Base-by-base conservation (phyloP, 192 early-diverging fungal genomes). In the Phycomyces nitens region DNA sequence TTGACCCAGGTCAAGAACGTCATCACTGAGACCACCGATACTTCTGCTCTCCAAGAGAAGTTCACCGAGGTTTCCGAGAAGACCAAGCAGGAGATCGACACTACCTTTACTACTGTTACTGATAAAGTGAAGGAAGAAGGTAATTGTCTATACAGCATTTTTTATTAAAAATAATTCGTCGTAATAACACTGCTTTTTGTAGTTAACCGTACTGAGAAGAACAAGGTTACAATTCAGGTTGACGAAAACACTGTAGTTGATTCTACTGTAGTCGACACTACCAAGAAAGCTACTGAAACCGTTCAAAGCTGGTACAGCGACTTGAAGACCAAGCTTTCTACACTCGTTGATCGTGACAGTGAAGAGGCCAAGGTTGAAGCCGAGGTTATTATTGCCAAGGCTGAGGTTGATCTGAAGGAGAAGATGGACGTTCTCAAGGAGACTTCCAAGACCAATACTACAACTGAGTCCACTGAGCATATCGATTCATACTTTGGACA, bases 1-100 rank as follows among this genome's bases (percentile, higher is more conserved):
- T 52, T 62, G 18, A 52, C 24, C 20, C 26, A 62, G 20, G 47
- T 62, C 18, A 62, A 62, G 60, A 62, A n/a, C 24, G 49, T 62
- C 39, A 49, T 62, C 0, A 50, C 44, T 11, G 52, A n/a, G 14
- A 52, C 60, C 23, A 20, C 18, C 22, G 39, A 44, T 52, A 49
- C 16, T 52, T 52, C 60, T 27, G 44, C 49, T 7, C 29, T 49
- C 11, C 29, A 27, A 9, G 24, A 62, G 23, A 62, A 52, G 29
- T 12, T 62, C 5, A n/a, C 39, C 1, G 47, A 34, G 14, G 34
- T 62, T 0, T 38, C 47, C 12, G 22, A 52, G 9, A 38, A 15
- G 20, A 51, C 60, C 2, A 50, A 62, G 8, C 10, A 20, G n/a
- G 52, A 50, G 10, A 49, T 62, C 39, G 60, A 62, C 26, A 22